Base-by-base conservation (phyloP, 371 early-diverging fungal genomes). In the Nosema muscidifuracis region DNA sequence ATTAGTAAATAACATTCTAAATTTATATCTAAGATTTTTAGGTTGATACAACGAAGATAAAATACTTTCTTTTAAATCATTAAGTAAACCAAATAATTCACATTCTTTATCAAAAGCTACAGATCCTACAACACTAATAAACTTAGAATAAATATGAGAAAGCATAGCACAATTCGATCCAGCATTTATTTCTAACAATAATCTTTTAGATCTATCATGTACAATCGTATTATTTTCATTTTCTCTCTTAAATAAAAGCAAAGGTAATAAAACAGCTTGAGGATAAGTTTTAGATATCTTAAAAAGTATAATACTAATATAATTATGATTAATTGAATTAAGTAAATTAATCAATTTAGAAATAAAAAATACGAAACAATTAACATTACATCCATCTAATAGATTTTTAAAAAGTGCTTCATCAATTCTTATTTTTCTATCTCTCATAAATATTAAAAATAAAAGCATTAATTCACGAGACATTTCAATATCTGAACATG, bases 351-450 rank as follows among this genome's bases (percentile, higher is more conserved):
- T 74, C 12, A 80, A 20, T 40, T 76, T 76, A 26, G 71, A 62
- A n/a, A 80, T 65, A 71, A 74, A 80, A 38, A 67, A 74, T 7
- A 80, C 53, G 50, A 76, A 80, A 42, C 64, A 64, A 51, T 74
- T 67, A 24, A 65, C 55, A 30, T 80, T 76, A 20, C 65, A 38
- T 16, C 64, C 67, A 2, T 36, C 63, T 24, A 71, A 50, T 0
- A 66, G 28, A 22, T 47, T 61, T 31, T 76, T 70, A 67, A 76
- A 73, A 13, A 76, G 18, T 20, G 63, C 70, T 20, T 53, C 36
- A 51, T 76, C 71, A 18, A 44, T 43, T 26, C 33, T 31, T 1
- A 30, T 43, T 10, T n/a, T 34, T 30, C 67, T 44, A 24, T 24
- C 38, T 33, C 63, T 64, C 68, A 80, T 43, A 13, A 76, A 56